Conservation (phyloP, 805 yeast genomes). For the Kuraishia capsulata region DNA sequence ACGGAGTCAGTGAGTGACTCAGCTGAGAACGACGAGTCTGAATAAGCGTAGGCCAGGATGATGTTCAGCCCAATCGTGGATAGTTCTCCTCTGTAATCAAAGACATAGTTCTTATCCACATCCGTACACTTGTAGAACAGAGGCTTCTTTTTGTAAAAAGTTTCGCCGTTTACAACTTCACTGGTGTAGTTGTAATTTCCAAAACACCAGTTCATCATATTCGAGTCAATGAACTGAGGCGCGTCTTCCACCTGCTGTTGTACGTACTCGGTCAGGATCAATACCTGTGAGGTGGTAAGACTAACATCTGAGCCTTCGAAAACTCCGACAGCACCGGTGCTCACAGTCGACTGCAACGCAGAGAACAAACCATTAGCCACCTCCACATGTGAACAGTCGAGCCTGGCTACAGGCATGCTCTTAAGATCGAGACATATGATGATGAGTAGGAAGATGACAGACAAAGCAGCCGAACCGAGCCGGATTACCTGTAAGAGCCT, state of each 20-base stretch:
- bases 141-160: neutral
- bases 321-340: conserved; percentile 11
- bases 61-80: conserved; percentile 29
- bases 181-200: conserved; percentile 24
- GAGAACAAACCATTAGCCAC: conserved; percentile 45
- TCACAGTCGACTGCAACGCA: conserved; percentile 22
- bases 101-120: conserved; percentile 15
- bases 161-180: conserved; percentile 3
- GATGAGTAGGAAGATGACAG: conserved; percentile 4
- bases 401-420: conserved; percentile 17
- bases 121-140: conserved; percentile 10
- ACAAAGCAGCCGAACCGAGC: conserved; percentile 6
- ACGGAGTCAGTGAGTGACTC: conserved; percentile 5
- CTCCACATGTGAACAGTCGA: conserved; percentile 43
- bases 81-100: conserved; percentile 37
- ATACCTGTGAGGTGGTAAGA: conserved; percentile 40
- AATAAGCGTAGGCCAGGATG: conserved; percentile 40
- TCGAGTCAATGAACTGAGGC: conserved; percentile 36
- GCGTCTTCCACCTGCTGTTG: conserved; percentile 33
- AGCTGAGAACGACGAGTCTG: conserved; percentile 7
- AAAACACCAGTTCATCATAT: conserved; percentile 35
- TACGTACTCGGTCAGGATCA: conserved; percentile 35
- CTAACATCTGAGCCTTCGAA: conserved; percentile 10
- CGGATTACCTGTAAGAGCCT: conserved; percentile 12
- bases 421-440: conserved; percentile 5